Evolutionary conservation across 108 stramenopile species (phyloP).

Genomic region (Epipyxis sp.): DNA sequence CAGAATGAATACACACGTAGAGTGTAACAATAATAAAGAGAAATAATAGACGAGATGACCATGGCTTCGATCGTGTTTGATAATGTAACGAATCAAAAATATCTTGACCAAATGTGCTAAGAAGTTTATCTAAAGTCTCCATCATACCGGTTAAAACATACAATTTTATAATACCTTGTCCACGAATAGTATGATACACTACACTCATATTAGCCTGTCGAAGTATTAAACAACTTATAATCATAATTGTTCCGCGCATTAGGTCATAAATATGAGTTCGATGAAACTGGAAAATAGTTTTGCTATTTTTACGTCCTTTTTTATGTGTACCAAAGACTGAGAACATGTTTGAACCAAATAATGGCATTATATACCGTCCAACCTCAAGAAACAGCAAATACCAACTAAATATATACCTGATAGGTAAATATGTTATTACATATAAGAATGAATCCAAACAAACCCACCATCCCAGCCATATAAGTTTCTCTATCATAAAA

Average conservation of each 20-base stretch:
- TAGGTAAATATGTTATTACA: conserved; percentile 77
- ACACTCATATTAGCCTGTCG: conserved; percentile 75
- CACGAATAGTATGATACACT: conserved; percentile 95
- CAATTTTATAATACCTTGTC: conserved; percentile 93
- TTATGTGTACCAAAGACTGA: conserved; percentile 12
- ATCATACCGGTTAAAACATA: conserved; percentile 93
- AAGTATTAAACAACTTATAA: conserved; percentile 64
- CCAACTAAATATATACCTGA: conserved; percentile 46
- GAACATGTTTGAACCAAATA: neutral
- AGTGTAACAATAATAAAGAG: conserved; percentile 75
- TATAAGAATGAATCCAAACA: conserved; percentile 90
- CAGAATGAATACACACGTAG: conserved; percentile 84
- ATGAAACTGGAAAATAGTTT: conserved; percentile 36
- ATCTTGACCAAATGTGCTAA: conserved; percentile 92
- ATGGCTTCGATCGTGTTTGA: conserved; percentile 54
- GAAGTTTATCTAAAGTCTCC: conserved; percentile 89
- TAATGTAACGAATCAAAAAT: conserved; percentile 86
- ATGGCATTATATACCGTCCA: neutral
- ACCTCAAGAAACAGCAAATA: conserved; percentile 20
- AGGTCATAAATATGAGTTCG: conserved; percentile 76
- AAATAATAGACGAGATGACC: conserved; percentile 48
- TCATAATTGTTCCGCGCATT: conserved; percentile 70
- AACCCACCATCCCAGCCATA: conserved; percentile 79
- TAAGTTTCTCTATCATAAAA: conserved; percentile 70
- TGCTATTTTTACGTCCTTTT: conserved; percentile 29